Conservation (phyloP, 352 stramenopile genomes). For the Globisporangium solare region DNA sequence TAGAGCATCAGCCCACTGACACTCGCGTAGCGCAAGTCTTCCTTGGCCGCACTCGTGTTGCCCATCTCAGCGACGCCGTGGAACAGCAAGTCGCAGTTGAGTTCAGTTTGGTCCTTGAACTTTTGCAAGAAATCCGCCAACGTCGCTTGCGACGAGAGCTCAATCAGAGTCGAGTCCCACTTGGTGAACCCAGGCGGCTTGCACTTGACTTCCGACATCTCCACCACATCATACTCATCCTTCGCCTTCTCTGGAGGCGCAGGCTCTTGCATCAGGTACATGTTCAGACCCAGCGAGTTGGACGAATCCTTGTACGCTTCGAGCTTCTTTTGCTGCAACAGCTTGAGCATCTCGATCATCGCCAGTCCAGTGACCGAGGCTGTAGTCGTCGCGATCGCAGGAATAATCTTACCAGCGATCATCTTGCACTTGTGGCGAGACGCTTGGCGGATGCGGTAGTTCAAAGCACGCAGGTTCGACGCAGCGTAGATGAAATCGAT, state of each 20-base stretch:
- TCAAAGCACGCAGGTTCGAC: conserved; percentile 94
- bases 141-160: conserved; percentile 60
- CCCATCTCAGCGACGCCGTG: conserved; percentile 72
- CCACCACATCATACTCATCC: conserved; percentile 89
- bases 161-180: conserved; percentile 87
- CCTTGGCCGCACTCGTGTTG: conserved; percentile 41
- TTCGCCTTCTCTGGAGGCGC: conserved; percentile 79
- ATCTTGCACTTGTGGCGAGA: conserved; percentile 94
- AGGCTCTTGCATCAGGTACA: conserved; percentile 91
- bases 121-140: conserved; percentile 59
- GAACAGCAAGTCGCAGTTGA: conserved; percentile 83
- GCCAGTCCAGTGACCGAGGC: conserved; percentile 97
- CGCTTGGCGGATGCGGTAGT: conserved; percentile 82
- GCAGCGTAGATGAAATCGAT: conserved; percentile 98
- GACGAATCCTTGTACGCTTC: conserved; percentile 90
- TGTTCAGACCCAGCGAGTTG: conserved; percentile 90
- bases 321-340: conserved; percentile 85
- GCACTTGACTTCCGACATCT: conserved; percentile 86
- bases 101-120: conserved; percentile 66
- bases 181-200: conserved; percentile 88
- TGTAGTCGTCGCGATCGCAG: conserved; percentile 99
- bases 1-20: conserved; percentile 86
- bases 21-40: conserved; percentile 55
- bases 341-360: conserved; percentile 90
- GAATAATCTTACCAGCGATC: conserved; percentile 99